Base-by-base conservation (phyloP, 2,329 filamentous ascomycete genomes). In the Fusarium tjaetaba region DNA sequence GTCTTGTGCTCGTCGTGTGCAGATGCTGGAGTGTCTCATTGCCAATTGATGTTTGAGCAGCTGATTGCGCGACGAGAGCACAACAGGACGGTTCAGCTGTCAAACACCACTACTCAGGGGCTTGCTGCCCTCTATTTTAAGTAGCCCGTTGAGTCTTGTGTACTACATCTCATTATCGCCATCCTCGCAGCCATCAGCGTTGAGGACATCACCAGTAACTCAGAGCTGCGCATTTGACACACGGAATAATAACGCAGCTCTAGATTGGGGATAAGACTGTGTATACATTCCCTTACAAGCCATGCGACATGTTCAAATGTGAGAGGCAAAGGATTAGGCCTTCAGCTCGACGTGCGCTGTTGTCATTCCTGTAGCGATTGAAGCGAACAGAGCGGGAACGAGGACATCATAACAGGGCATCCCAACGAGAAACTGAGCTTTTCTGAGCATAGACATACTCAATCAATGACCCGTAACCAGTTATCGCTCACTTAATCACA, bases 381-480 rank as follows among this genome's bases (percentile, higher is more conserved):
- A 46, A 28, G 43, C 24, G 45, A 46, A 28, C 18, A 3, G 16
- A 34, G 11, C 28, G 7, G 30, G n/a, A 52, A 32, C 30, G 16
- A 36, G 30, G 30, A 20, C 48, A 14, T 24, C 11, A 26, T 6
- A 52, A 36, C n/a, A 26, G 13, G 11, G 24, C 32, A n/a, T 36
- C 6, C 5, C 11, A 11, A 4, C 2, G 1, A 3, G 2, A 20
- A 7, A 52, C 4, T 13, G 24, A 13, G 3, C 30, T 8, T 5
- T 1, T 34, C 0, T 52, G n/a, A 52, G 32, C 6, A 20, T 24
- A 1, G 0, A 26, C 0, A 20, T 24, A 16, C 11, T 36, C 30
- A 24, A 0, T 8, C 4, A 4, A 18, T 11, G 10, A 20, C 0
- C 3, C 1, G 15, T 3, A 7, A 52, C 6, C 0, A 24, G 8